Base-by-base conservation (phyloP, 1,284 basidiomycete species). In the Melampsora allii-populina region DNA sequence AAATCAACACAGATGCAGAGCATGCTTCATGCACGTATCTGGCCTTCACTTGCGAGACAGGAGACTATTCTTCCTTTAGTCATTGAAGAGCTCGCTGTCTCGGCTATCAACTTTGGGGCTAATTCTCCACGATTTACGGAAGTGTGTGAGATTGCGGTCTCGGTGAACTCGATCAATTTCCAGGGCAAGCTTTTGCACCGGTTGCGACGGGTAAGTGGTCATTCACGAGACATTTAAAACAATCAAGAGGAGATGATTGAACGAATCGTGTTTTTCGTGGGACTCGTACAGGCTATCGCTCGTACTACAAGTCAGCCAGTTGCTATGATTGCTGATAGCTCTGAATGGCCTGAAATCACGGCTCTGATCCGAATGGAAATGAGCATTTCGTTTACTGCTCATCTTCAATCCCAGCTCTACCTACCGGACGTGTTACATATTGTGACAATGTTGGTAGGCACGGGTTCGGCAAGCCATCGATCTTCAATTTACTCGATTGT, bases 341-440 rank as follows among this genome's bases (percentile, higher is more conserved):
- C 86, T 0, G 87, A 89, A 76, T 94, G 91, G 91, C 87, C 86
- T 76, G 92, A 94, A 80, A 90, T 94, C 12, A 88, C 89, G 2
- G 88, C 89, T 0, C 83, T 94, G 42, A 85, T 90, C 45, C 87
- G 91, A 17, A 85, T 94, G 45, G 85, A 87, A 60, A 85, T 91
- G 19, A 85, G 89, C 7, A 86, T 91, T 21, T 87, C 88, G 56
- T 88, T 91, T 78, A 87, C 88, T 65, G 85, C 86, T 0, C 87
- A 89, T 77, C 87, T 87, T 66, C 69, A 73, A 48, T 61, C 69
- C 3, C 89, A 91, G 78, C 83, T 93, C 33, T 92, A 89, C 80
- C 85, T 93, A 4, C 90, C 92, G 0, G 92, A 95, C 80, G 84
- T 91, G 46, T 84, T 89, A 60, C 90, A 94, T 81, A 84, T 91